These are phyloP conservation scores for Lichina pygmaea DNA, from an alignment of 495 filamentous ascomycete genomes.

Conservation along the genomic window DNA sequence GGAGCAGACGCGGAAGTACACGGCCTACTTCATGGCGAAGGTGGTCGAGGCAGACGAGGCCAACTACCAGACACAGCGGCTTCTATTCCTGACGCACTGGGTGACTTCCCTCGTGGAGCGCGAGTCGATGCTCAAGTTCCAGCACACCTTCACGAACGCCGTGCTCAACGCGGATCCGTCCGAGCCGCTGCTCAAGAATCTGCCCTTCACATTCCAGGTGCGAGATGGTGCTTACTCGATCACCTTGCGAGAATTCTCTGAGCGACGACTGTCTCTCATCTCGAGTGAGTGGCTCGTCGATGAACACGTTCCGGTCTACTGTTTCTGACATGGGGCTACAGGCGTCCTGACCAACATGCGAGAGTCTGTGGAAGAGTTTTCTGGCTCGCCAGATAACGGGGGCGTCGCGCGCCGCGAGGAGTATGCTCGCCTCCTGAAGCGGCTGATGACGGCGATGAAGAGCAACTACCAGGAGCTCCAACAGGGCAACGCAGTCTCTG, in stretches of 20 bases:
- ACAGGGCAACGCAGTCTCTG: constrained; percentile 14
- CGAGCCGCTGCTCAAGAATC: constrained; percentile 28
- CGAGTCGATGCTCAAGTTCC: constrained; percentile 36
- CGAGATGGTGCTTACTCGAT: constrained; percentile 19
- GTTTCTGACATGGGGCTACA: neutral
- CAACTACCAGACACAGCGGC: constrained; percentile 1
- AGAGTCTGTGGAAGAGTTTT: constrained; percentile 15
- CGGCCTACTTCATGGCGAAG: constrained; percentile 29
- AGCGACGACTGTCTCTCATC: constrained; percentile 30
- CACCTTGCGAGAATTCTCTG: constrained; percentile 23
- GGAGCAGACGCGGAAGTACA: constrained; percentile 34
- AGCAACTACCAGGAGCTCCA: constrained; percentile 34
- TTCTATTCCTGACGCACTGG: constrained; percentile 27
- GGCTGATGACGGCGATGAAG: constrained; percentile 41
- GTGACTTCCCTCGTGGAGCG: constrained; percentile 35
- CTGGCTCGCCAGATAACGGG: neutral
- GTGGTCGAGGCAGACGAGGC: constrained; percentile 22
- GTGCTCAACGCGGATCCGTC: constrained; percentile 21
- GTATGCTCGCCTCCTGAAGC: constrained; percentile 26
- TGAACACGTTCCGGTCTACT: neutral
- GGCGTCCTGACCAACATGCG: constrained; percentile 37
- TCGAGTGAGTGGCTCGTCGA: constrained; percentile 13
- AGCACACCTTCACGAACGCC: constrained; percentile 30
- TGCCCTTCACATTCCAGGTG: constrained; percentile 27
- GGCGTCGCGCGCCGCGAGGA: constrained; percentile 10